A percentile compares a stretch with the other conserved stretches of the same genome.
Conservation (phyloP, 2,329 filamentous ascomycete genomes). For the Ilyonectria robusta region DNA sequence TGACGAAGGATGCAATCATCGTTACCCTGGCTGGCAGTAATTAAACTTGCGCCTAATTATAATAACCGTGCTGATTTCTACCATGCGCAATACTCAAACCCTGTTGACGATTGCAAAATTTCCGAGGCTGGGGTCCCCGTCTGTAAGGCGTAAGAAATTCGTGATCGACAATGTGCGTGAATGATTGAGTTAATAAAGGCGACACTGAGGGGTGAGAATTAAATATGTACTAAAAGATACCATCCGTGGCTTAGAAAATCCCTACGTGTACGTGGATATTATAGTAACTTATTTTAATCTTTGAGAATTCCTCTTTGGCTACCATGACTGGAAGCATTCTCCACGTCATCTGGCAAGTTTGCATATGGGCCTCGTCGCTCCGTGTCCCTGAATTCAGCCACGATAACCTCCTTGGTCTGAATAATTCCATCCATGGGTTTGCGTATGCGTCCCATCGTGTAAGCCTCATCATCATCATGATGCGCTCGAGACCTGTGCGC, state of each 20-base stretch:
- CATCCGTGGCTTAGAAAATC: neutral
- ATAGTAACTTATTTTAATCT: neutral
- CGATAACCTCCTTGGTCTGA: slow-evolving; percentile 26
- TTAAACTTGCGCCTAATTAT: neutral
- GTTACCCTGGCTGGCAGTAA: neutral
- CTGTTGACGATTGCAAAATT: neutral
- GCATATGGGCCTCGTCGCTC: slow-evolving; percentile 14
- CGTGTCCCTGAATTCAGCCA: slow-evolving; percentile 12
- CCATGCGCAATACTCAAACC: neutral
- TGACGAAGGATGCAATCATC: neutral
- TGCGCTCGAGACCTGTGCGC: neutral
- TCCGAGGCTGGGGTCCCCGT: neutral
- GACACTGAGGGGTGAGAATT: neutral
- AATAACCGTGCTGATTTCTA: neutral
- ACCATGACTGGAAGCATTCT: slow-evolving; percentile 16
- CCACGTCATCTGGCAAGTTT: slow-evolving; percentile 17
- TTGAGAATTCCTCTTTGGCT: slow-evolving; percentile 11
- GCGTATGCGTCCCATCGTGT: slow-evolving; percentile 12
- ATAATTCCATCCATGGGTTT: slow-evolving; percentile 22
- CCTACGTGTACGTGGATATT: neutral
- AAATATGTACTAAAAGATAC: neutral
- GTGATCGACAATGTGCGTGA: neutral
- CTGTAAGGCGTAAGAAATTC: neutral
- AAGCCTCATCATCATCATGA: slow-evolving; percentile 7
- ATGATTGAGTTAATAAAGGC: neutral